phyloP scores from a whole-genome alignment of 2,329 filamentous ascomycete genomes.

The Akanthomyces muscarius region DNA sequence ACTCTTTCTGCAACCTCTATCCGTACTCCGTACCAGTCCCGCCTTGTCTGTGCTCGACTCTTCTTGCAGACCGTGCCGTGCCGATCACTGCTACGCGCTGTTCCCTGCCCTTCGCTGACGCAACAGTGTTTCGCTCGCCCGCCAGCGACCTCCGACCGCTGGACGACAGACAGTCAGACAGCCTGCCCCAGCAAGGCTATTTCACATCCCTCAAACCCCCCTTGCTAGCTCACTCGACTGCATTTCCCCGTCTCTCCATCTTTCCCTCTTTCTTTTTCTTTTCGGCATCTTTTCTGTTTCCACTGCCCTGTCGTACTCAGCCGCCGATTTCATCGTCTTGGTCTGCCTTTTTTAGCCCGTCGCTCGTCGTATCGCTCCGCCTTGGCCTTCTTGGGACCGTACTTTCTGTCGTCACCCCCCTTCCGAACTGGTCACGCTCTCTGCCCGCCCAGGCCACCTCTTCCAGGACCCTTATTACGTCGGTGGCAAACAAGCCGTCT shows the following conservation, averaged over 20 bases:
- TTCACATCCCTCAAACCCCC: slow-evolving; percentile 10
- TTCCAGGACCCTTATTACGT: slow-evolving; percentile 16
- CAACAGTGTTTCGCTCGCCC: slow-evolving; percentile 11
- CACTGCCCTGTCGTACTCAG: not conserved
- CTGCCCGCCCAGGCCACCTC: slow-evolving; percentile 2
- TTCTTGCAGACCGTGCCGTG: not conserved
- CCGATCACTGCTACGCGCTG: slow-evolving; percentile 6
- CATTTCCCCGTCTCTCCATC: not conserved
- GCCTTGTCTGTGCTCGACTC: not conserved
- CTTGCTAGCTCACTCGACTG: slow-evolving; percentile 2
- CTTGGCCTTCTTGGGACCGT: not conserved
- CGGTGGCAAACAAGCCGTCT: slow-evolving; percentile 14
- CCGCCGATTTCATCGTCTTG: not conserved
- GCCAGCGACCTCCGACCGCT: not conserved
- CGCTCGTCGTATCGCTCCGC: not conserved
- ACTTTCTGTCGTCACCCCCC: not conserved
- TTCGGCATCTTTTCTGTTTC: not conserved
- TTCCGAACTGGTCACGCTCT: slow-evolving; percentile 6
- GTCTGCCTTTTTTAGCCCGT: not conserved
- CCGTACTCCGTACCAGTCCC: too few species aligned
- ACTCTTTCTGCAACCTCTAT: not conserved
- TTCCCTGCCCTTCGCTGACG: slow-evolving; percentile 11
- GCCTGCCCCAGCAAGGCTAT: not conserved
- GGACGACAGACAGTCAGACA: not conserved
- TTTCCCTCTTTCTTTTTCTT: not conserved